Evolutionary conservation across 1,284 basidiomycete species (phyloP), one percentile per base, ranked within the genome.

Genomic region (Hortiboletus rubellus): DNA sequence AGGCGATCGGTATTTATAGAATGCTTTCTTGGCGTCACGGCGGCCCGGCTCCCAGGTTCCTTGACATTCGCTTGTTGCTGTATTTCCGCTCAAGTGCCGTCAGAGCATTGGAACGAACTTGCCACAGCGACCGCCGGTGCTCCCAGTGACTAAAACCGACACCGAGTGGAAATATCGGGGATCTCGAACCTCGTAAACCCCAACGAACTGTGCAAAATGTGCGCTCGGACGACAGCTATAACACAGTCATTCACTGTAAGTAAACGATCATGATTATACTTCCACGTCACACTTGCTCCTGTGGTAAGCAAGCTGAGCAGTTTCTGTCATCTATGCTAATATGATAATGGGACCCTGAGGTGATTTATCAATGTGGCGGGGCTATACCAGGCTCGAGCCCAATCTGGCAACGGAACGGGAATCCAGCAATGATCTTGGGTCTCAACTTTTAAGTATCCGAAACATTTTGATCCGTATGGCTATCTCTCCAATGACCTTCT

Each of bases 21-120:
- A 24, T 24, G 5, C 5, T 46, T 34, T 9, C 60, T 62, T 48
- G 58, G 52, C 63, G 11, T 14, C 34, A 10, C 14, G 34, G 34
- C 14, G 34, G 22, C 22, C 14, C 7, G 27, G 27, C 27, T 27
- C 27, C 27, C 27, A 27, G 27, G 14, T 36, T 36, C 34, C 34
- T 5, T 15, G 30, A 33, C 33, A 24, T n/a, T 45, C 52, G 53
- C 60, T 61, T 58, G 50, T 18, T 36, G 38, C 27, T 54, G 48
- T 64, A 68, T 54, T 47, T 67, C 69, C 67, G 67, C 68, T 59
- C 64, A 69, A 69, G n/a, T 44, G 33, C 67, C 70, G 53, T 52
- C 24, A n/a, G 48, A 49, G 3, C 30, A 24, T 37, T 33, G 24
- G 17, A 30, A 22, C 33, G 24, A 34, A n/a, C n/a, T 7, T 55